These are phyloP conservation scores for Collariella sp. DNA, from an alignment of 495 filamentous ascomycete species.

Conservation along the genomic window DNA sequence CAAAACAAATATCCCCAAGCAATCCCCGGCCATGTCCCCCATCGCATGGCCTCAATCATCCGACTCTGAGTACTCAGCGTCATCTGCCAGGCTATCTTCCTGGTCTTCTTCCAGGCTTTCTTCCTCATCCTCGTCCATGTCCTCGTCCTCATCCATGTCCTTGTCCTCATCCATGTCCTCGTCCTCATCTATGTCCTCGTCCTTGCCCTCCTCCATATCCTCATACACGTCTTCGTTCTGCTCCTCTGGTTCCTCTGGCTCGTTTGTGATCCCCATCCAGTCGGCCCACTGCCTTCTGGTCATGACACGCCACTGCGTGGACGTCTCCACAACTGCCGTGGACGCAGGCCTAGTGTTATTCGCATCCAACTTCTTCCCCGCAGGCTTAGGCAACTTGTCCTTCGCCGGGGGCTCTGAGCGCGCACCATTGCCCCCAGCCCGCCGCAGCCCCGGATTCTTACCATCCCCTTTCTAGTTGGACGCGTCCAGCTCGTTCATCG, in stretches of 20 bases:
- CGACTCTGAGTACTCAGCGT: not conserved
- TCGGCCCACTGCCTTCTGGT: slow-evolving; percentile 9
- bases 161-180: not conserved
- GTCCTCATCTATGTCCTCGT: not conserved
- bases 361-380: not conserved
- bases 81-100: not conserved
- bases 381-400: not conserved
- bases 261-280: not conserved
- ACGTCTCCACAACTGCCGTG: not conserved
- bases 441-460: not conserved
- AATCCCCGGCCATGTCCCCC: no score
- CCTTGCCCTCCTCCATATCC: not conserved
- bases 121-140: not conserved
- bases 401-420: not conserved
- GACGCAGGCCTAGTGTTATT: not conserved
- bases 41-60: no score
- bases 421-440: not conserved
- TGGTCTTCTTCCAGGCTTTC: not conserved
- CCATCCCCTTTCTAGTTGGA: slow-evolving; percentile 13
- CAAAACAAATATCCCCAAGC: not conserved
- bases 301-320: not conserved
- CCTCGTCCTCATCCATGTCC: not conserved
- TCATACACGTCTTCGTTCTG: not conserved
- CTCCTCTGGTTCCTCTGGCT: not conserved
- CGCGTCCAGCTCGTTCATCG: slow-evolving; percentile 66